Evolutionary conservation across 2,329 filamentous ascomycete genomes (phyloP).

Genomic region (Hymenoscyphus fructigenus): DNA sequence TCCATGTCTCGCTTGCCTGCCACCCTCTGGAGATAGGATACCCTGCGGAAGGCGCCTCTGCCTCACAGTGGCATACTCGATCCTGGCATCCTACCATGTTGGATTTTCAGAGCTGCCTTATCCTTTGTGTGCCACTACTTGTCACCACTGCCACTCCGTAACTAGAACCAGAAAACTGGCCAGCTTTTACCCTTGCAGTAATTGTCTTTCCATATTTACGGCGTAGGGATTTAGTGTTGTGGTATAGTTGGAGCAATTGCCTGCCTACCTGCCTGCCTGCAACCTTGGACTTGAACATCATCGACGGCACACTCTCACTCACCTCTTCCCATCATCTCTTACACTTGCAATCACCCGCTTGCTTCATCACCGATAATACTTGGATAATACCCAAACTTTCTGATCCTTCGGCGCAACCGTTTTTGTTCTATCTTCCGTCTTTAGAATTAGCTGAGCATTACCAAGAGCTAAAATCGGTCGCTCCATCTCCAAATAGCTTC

Average conservation of each 20-base stretch:
- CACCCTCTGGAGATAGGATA: too few species aligned
- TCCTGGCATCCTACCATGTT: too few species aligned
- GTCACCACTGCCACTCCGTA: too few species aligned
- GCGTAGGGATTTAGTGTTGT: background rate
- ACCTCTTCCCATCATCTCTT: background rate
- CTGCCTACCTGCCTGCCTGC: background rate
- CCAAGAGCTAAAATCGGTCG: background rate
- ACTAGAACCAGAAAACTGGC: too few species aligned
- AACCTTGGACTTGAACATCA: background rate
- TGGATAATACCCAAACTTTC: background rate
- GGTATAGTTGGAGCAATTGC: background rate
- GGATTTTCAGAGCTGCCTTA: too few species aligned
- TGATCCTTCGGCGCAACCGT: background rate
- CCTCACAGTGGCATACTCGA: too few species aligned
- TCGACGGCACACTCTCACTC: slow-evolving; percentile 1
- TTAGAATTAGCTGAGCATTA: background rate
- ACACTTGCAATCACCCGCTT: background rate
- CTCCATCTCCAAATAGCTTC: background rate
- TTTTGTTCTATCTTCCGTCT: background rate
- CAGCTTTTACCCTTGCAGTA: too few species aligned
- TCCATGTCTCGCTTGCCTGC: too few species aligned
- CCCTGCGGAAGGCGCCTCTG: too few species aligned
- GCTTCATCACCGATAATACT: background rate
- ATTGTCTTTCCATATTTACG: background rate
- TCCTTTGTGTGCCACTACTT: too few species aligned